Evolutionary conservation across 2,329 filamentous ascomycete genomes (phyloP).

Genomic region (Xylaria sp.): DNA sequence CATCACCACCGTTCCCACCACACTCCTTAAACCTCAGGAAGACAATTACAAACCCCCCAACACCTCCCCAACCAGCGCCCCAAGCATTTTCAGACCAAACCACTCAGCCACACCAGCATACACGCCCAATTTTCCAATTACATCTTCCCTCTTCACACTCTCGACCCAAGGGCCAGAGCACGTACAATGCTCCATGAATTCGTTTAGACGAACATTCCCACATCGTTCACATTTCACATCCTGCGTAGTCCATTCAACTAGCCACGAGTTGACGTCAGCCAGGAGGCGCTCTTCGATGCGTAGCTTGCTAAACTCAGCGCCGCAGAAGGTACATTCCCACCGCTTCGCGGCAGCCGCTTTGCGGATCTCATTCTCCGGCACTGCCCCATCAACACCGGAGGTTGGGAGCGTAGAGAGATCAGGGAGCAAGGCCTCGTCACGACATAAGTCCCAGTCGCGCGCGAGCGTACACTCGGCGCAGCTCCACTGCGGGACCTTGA

Average conservation of each 20-base stretch:
- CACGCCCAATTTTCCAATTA: conserved; percentile 73
- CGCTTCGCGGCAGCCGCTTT: conserved; percentile 53
- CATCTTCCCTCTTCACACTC: conserved; percentile 73
- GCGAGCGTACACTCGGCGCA: conserved; percentile 92
- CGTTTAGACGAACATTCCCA: conserved; percentile 81
- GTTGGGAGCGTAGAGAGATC: conserved; percentile 47
- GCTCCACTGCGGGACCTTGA: conserved; percentile 79
- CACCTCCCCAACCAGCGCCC: conserved; percentile 75
- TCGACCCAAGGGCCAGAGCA: conserved; percentile 88
- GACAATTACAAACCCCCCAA: conserved; percentile 45
- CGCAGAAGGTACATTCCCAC: conserved; percentile 84
- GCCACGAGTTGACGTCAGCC: conserved; percentile 75
- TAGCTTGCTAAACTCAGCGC: conserved; percentile 78
- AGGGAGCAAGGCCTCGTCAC: conserved; percentile 83
- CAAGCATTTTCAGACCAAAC: conserved; percentile 85
- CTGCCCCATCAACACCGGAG: neutral
- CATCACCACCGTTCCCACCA: neutral
- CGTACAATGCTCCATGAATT: conserved; percentile 96
- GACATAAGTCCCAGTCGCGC: conserved; percentile 89
- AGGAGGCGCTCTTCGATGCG: conserved; percentile 86
- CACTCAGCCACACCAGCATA: conserved; percentile 79
- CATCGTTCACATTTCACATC: conserved; percentile 83
- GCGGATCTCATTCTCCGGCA: conserved; percentile 33
- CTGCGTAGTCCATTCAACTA: conserved; percentile 86
- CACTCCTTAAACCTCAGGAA: neutral